Evolutionary conservation across 306 rosid genomes (phyloP).

Genomic region (Ziziphus jujuba): DNA sequence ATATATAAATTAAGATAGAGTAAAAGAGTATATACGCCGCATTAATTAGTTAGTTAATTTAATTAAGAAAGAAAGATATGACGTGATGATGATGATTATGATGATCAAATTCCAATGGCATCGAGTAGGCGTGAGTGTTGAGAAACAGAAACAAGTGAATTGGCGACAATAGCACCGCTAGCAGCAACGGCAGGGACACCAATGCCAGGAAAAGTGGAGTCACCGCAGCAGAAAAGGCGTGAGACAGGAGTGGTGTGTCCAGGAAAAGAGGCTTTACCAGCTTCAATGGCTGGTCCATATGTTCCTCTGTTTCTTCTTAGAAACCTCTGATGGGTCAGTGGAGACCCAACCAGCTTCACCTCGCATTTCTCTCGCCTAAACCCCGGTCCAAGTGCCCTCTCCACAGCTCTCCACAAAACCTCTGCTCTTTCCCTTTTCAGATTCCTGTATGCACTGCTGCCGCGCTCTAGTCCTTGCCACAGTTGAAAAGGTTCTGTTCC

Average conservation of each 20-base stretch:
- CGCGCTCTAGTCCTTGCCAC: conserved; percentile 88
- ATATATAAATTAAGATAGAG: too few relatives aligned
- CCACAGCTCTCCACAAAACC: conserved; percentile 94
- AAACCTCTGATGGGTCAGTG: conserved; percentile 84
- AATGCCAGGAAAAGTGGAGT: conserved; percentile 94
- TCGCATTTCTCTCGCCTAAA: conserved; percentile 82
- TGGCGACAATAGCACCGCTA: conserved; percentile 94
- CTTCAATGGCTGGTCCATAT: conserved; percentile 79
- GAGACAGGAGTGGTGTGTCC: conserved; percentile 80
- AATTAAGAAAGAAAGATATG: too few relatives aligned
- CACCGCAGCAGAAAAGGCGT: conserved; percentile 84
- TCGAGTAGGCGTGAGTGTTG: conserved; percentile 84
- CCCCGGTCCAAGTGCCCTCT: conserved; percentile 71
- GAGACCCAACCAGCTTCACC: conserved; percentile 80
- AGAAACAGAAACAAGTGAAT: conserved; percentile 76
- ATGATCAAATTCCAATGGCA: conserved; percentile 75
- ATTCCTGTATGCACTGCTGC: conserved; percentile 70
- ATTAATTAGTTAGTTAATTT: too few relatives aligned
- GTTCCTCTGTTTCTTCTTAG: conserved; percentile 63
- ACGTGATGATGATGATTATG: background rate
- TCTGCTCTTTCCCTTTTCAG: conserved; percentile 85
- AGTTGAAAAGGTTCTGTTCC: conserved; percentile 86
- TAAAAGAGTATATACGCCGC: too few relatives aligned
- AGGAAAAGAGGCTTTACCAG: conserved; percentile 62
- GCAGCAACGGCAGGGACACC: conserved; percentile 99